Base-by-base conservation (phyloP, 371 early-diverging fungal genomes). In the Apophysomyces variabilis region DNA sequence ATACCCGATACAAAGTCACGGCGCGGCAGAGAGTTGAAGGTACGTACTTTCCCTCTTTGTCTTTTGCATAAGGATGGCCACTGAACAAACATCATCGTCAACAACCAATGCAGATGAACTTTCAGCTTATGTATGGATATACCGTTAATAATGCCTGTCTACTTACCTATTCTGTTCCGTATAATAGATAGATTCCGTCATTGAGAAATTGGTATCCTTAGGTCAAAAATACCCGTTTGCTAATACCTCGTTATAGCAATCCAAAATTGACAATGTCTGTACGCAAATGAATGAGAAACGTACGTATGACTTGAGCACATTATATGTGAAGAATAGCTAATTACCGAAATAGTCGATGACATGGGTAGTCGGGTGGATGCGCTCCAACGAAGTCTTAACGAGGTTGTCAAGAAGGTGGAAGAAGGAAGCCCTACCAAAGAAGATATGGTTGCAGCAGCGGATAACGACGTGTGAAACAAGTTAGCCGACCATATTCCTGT, bases 231-330 rank as follows among this genome's bases (percentile, higher is more conserved):
- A 26, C 54, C 21, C n/a, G 9, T 5, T n/a, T 50, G 54, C 54
- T 50, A 50, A 50, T 18, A 21, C 21, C 21, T 21, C 21, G 41
- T n/a, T 50, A 21, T 21, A 50, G 54, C 54, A 50, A 50, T 26
- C 21, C 21, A 50, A 50, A 21, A 26, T 50, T 26, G 21, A 50
- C 9, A 21, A 21, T 11, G 54, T 21, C 9, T 50, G 21, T 50
- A 18, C n/a, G 1, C 54, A 50, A n/a, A 50, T 50, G 54, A 50
- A n/a, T 9, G 54, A 50, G 54, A 50, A 50, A 21, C 21, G 54
- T 50, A 50, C 21, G 54, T 50, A 0, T 21, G 3, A 16, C 5
- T 50, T 9, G 9, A 21, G 16, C 9, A 18, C 21, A 21, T 4
- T 26, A 50, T 13, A 50, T 7, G 21, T 21, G 1, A 21, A 26